Conservation (phyloP, 2,329 filamentous ascomycete species). For the Diaporthe vexans region DNA sequence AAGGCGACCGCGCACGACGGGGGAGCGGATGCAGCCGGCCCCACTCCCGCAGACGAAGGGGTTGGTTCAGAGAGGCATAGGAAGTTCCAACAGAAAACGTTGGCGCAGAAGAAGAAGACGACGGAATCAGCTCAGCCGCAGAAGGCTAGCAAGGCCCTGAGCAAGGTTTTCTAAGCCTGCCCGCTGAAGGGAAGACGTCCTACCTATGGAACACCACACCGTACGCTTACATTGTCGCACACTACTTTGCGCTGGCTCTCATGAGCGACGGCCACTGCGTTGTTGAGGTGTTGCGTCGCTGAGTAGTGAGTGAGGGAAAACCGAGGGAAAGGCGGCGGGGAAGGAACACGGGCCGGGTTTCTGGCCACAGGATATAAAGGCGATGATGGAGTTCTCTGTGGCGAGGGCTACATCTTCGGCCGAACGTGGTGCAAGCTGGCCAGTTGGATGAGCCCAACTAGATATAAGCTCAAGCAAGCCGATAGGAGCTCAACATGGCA, state of each 20-base stretch:
- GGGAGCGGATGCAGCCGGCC: conserved; percentile 44
- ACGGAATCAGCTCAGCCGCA: conserved; percentile 63
- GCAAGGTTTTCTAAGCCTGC: conserved; percentile 71
- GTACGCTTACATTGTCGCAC: not conserved
- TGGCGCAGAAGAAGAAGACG: conserved; percentile 67
- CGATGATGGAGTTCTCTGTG: not conserved
- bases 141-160: conserved; percentile 71
- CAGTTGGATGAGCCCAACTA: not conserved
- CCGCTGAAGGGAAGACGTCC: not conserved
- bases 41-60: not conserved
- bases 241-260: not conserved
- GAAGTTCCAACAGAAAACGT: conserved; percentile 77
- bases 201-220: not conserved
- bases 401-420: not conserved
- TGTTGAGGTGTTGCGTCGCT: not conserved
- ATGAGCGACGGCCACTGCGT: not conserved
- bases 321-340: too few relatives aligned
- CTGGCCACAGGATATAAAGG: not conserved
- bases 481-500: conserved; percentile 13
- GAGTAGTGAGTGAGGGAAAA: not conserved
- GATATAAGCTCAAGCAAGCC: not conserved
- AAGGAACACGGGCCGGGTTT: not conserved
- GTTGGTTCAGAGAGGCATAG: conserved; percentile 53
- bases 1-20: conserved; percentile 52
- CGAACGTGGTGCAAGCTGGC: not conserved